Conservation (phyloP, 805 yeast species). For the Hermanozyma aechmeae region DNA sequence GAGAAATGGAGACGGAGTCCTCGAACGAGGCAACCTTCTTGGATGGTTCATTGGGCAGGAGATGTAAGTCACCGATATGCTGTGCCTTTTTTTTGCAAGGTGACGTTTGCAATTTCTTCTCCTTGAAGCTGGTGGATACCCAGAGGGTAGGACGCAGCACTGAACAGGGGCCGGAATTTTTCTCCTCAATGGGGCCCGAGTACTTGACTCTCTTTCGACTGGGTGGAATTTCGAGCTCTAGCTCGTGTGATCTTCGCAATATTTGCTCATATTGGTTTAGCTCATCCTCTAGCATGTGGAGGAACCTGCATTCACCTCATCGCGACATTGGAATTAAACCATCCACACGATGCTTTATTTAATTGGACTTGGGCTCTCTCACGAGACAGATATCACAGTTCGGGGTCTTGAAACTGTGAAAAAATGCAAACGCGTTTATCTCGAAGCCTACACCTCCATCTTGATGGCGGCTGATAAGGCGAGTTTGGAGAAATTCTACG, state of each 20-base stretch:
- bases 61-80: no score
- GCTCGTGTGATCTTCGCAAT: not conserved
- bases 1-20: no score
- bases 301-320: not conserved
- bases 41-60: no score
- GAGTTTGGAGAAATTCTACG: conserved; percentile 75
- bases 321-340: not conserved
- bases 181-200: not conserved
- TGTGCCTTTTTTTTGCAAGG: no score
- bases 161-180: not conserved
- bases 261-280: not conserved
- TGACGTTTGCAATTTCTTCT: no score
- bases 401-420: conserved; percentile 83
- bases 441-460: conserved; percentile 93
- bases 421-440: conserved; percentile 79
- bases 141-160: no score
- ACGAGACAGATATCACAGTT: conserved; percentile 85
- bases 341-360: conserved; percentile 62
- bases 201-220: not conserved
- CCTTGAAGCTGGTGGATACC: no score
- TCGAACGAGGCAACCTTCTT: no score
- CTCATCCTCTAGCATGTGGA: not conserved
- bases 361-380: conserved; percentile 85
- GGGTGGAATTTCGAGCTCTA: not conserved
- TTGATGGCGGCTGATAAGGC: conserved; percentile 83